Percentiles rank a stretch among this genome's conserved stretches.
Conservation (phyloP, 768 basidiomycete species). For the Kondoa subrosea region DNA sequence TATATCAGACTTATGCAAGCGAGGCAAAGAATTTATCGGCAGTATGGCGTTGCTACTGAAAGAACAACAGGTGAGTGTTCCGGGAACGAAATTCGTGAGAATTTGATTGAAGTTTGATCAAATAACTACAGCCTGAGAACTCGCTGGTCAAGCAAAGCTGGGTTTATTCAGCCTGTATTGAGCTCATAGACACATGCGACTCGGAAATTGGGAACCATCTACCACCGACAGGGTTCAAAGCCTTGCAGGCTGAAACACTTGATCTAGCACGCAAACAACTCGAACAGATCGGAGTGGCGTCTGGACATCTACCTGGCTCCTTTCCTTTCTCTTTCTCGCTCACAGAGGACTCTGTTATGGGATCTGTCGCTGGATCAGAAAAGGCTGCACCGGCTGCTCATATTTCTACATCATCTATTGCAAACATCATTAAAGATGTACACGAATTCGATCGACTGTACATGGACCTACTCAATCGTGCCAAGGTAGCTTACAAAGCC, state of each 20-base stretch:
- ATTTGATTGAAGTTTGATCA: no score
- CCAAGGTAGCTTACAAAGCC: slow-evolving; percentile 66
- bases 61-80: slow-evolving; percentile 47
- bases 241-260: slow-evolving; percentile 68
- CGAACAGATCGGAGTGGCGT: slow-evolving; percentile 60
- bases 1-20: slow-evolving; percentile 52
- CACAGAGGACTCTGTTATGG: not conserved
- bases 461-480: slow-evolving; percentile 52
- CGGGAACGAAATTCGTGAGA: no score
- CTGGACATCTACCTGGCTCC: slow-evolving; percentile 50
- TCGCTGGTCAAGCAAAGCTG: slow-evolving; percentile 74
- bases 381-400: not conserved
- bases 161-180: slow-evolving; percentile 78
- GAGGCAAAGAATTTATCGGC: slow-evolving; percentile 56
- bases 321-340: slow-evolving; percentile 53
- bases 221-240: slow-evolving; percentile 38
- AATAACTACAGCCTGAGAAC: slow-evolving; percentile 18
- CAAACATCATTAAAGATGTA: slow-evolving; percentile 48
- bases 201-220: slow-evolving; percentile 43
- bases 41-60: slow-evolving; percentile 58
- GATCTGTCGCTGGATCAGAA: not conserved
- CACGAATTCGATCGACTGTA: slow-evolving; percentile 49
- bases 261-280: slow-evolving; percentile 81
- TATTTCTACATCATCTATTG: slow-evolving; percentile 13
- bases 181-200: slow-evolving; percentile 62